Conservation (phyloP, 2,329 filamentous ascomycete species). For the Hirsutella thompsonii region DNA sequence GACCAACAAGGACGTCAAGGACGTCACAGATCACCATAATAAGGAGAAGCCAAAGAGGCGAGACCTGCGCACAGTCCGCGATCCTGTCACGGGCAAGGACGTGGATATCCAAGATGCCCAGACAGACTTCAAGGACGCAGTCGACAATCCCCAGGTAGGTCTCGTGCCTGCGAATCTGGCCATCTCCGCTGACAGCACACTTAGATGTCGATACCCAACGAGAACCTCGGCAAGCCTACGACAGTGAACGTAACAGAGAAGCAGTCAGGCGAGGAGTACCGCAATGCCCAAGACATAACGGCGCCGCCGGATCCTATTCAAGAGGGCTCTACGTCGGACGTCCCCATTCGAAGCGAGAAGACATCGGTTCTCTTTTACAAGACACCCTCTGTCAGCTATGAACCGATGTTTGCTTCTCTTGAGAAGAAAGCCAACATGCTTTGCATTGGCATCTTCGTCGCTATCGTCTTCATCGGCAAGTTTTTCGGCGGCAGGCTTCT, state of each 20-base stretch:
- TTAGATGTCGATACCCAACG: constrained; percentile 75
- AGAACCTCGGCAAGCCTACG: constrained; percentile 67
- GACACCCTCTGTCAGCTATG: constrained; percentile 78
- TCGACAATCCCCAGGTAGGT: constrained; percentile 55
- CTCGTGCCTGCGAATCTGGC: neutral
- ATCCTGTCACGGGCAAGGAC: constrained; percentile 77
- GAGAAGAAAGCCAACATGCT: constrained; percentile 64
- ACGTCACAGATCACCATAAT: constrained; percentile 30
- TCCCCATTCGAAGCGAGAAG: constrained; percentile 92
- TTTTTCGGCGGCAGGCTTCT: constrained; percentile 67
- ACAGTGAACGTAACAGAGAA: constrained; percentile 56
- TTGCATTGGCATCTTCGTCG: constrained; percentile 56
- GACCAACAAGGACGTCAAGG: constrained; percentile 21
- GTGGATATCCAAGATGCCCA: constrained; percentile 78
- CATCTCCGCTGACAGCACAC: neutral
- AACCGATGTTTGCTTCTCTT: constrained; percentile 69
- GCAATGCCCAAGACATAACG: constrained; percentile 73
- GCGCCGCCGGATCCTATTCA: constrained; percentile 81
- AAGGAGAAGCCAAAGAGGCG: constrained; percentile 22
- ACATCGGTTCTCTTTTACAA: constrained; percentile 95
- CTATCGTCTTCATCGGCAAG: constrained; percentile 65
- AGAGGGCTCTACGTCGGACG: constrained; percentile 74
- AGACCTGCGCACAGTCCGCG: constrained; percentile 61
- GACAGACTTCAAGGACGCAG: constrained; percentile 52
- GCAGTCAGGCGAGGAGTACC: constrained; percentile 70